Percentiles rank a stretch among this genome's conserved stretches.
Evolutionary conservation across 2,329 filamentous ascomycete genomes (phyloP).

Genomic region (Aureobasidium sp.): DNA sequence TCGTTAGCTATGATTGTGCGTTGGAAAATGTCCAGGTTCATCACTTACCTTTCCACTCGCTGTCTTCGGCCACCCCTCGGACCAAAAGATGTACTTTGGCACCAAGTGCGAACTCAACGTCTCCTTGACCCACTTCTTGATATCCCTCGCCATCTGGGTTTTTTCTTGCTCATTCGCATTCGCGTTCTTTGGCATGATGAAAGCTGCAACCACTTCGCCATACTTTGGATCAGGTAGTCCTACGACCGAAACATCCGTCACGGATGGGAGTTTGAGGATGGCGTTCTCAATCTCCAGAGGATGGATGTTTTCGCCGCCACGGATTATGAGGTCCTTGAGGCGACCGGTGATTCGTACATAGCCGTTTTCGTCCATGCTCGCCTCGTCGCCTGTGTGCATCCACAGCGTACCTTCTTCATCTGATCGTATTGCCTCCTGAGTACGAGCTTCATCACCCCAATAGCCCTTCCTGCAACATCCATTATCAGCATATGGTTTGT

Average conservation of each 20-base stretch:
- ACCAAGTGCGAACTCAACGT: slow-evolving; percentile 68
- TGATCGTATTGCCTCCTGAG: slow-evolving; percentile 58
- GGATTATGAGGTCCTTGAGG: slow-evolving; percentile 93
- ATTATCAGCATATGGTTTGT: not conserved
- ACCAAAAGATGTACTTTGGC: slow-evolving; percentile 85
- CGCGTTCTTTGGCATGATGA: slow-evolving; percentile 54
- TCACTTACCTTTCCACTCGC: slow-evolving; percentile 68
- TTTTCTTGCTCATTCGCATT: slow-evolving; percentile 27
- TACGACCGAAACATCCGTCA: slow-evolving; percentile 59
- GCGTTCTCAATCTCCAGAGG: slow-evolving; percentile 82
- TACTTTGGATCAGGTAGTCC: slow-evolving; percentile 75
- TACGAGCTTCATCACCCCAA: slow-evolving; percentile 66
- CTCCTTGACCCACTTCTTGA: slow-evolving; percentile 65
- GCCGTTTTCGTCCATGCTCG: slow-evolving; percentile 71
- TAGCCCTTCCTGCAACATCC: slow-evolving; percentile 55
- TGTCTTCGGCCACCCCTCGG: slow-evolving; percentile 83
- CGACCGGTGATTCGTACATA: slow-evolving; percentile 84
- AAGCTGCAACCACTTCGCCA: slow-evolving; percentile 81
- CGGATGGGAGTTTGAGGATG: not conserved
- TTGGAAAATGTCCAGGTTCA: no score
- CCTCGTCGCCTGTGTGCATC: slow-evolving; percentile 94
- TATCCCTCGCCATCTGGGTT: slow-evolving; percentile 44
- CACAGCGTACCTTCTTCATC: slow-evolving; percentile 58
- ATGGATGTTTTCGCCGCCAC: slow-evolving; percentile 92
- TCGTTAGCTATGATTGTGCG: not conserved